Conservation (phyloP, 345 rosid species). For the Laguncularia racemosa region DNA sequence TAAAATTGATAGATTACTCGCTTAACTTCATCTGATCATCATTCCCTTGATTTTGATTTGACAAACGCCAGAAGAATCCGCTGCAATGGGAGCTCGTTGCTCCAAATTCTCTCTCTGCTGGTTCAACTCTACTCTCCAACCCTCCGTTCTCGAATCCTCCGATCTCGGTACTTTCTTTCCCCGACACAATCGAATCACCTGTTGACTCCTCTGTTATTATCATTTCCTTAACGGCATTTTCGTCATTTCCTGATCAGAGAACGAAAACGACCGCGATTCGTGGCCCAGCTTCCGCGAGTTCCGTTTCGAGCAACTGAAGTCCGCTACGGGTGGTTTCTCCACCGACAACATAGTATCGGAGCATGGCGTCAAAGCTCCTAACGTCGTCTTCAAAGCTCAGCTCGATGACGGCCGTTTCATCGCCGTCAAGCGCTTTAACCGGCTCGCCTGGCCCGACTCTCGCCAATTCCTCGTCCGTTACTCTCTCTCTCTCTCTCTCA, state of each 20-base stretch:
- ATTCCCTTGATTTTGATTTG: neutral
- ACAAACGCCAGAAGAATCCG: too few species aligned
- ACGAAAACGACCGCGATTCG: slow-evolving; percentile 33
- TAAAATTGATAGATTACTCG: too few species aligned
- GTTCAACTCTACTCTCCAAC: slow-evolving; percentile 59
- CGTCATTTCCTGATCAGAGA: slow-evolving; percentile 31
- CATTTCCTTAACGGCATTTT: neutral
- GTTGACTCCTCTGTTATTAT: too few species aligned
- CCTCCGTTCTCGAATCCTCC: slow-evolving; percentile 50
- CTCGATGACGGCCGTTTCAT: slow-evolving; percentile 63
- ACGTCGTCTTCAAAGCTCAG: slow-evolving; percentile 81
- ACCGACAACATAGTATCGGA: slow-evolving; percentile 89
- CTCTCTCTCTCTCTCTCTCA: neutral
- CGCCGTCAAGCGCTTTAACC: slow-evolving; percentile 88
- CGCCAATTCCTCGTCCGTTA: slow-evolving; percentile 83
- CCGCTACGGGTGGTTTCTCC: slow-evolving; percentile 72
- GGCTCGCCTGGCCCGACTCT: slow-evolving; percentile 88
- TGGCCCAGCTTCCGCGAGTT: slow-evolving; percentile 76
- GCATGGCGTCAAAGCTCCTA: slow-evolving; percentile 96
- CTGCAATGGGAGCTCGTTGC: slow-evolving; percentile 62
- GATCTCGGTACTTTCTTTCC: slow-evolving; percentile 53
- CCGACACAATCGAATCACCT: too few species aligned
- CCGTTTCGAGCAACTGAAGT: slow-evolving; percentile 62
- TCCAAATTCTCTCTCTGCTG: slow-evolving; percentile 65
- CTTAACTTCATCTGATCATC: neutral